phyloP scores from a whole-genome alignment of 331 rosid genomes.

The Quercus lobata region DNA sequence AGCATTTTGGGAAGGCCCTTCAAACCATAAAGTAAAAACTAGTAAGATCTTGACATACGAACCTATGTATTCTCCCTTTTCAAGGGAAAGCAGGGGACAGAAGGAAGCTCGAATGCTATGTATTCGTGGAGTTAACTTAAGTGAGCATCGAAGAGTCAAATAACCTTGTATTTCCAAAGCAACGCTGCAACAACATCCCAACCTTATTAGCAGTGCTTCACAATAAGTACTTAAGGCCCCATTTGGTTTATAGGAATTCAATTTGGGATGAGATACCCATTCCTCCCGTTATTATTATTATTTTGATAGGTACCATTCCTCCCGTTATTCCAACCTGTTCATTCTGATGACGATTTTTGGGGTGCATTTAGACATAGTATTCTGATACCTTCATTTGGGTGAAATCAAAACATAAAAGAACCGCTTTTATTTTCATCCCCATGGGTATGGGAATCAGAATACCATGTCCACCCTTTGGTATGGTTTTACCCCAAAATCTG shows the following conservation, averaged over 20 bases:
- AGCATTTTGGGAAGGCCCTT: background rate
- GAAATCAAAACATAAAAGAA: background rate
- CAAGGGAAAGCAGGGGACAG: conserved; percentile 94
- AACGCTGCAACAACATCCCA: conserved; percentile 50
- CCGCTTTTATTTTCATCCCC: background rate
- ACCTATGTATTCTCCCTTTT: conserved; percentile 97
- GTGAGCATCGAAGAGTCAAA: conserved; percentile 95
- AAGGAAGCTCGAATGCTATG: conserved; percentile 91
- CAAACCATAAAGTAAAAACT: background rate
- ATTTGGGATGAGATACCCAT: background rate
- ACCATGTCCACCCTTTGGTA: background rate
- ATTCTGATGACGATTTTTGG: background rate
- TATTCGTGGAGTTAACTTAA: conserved; percentile 77
- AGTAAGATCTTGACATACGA: conserved; percentile 15
- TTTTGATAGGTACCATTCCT: background rate
- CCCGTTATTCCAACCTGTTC: background rate
- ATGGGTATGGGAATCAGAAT: background rate
- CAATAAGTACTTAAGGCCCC: background rate
- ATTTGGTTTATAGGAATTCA: background rate
- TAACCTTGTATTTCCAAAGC: conserved; percentile 88
- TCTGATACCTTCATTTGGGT: background rate
- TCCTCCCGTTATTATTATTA: background rate
- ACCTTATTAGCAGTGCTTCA: conserved; percentile 13
- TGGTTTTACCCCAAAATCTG: background rate
- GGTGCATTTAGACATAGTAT: background rate